Base-by-base conservation (phyloP, 495 filamentous ascomycete species). In the Acidiella bohemica region DNA sequence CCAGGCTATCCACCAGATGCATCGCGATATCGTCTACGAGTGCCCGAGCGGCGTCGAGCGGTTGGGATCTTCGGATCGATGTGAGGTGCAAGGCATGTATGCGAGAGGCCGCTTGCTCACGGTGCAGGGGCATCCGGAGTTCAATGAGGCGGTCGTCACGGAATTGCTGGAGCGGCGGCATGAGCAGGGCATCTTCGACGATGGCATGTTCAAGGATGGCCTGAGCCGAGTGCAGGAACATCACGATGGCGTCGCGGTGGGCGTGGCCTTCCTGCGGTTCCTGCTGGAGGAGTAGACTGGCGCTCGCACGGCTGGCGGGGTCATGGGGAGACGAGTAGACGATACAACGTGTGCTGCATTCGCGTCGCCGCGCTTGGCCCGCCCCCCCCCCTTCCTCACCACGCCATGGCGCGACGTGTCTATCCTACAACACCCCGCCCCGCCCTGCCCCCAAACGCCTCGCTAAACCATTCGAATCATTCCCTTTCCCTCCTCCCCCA, bases 71-170 rank as follows among this genome's bases (percentile, higher is more conserved):
- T 82, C 81, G 1, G 64, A 67, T 8, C 56, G 61, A 5, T 94
- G 87, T 53, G 57, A 63, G 3, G 73, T 88, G 18, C 88, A 96
- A 53, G 82, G 80, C 39, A 85, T 94, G 74, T 79, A 90, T 54
- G 50, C 67, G 7, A 71, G 76, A 14, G 62, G 64, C 11, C 63
- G 67, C 5, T 63, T 81, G 44, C 76, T 95, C 23, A 80, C 82
- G 0, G 75, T 94, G 3, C 87, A 96, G 57, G 87, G 85, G 4
- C 88, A 96, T 55, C 88, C 88, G 5, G 88, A 96, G 59, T 93
- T 90, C 54, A 83, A 67, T 2, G 67, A 64, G 35, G 73, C 79
- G 25, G 88, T 94, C 42, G 69, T 85, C 45, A 61, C 57, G 6
- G 80, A 86, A 59, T 55, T 94, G 20, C 59, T 93, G 28, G 61